These are phyloP conservation scores for Cokeromyces recurvatus DNA, from an alignment of 371 early-diverging fungal species.

Conservation along the genomic window DNA sequence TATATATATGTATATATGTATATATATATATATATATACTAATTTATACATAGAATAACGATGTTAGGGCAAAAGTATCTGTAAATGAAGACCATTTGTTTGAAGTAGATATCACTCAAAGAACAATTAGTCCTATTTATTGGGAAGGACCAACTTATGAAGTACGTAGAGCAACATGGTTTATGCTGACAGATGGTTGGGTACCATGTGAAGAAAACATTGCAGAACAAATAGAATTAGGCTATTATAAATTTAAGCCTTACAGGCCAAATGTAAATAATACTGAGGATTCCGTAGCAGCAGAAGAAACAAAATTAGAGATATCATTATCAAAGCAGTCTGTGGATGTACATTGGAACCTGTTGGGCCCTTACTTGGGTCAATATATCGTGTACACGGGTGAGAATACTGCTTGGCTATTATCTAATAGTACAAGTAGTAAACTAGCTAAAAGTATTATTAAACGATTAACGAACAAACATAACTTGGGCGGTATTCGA, in stretches of 20 bases:
- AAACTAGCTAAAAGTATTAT: slow-evolving; percentile 73
- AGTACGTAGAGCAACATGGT: slow-evolving; percentile 82
- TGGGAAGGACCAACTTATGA: slow-evolving; percentile 83
- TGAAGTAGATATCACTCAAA: slow-evolving; percentile 70
- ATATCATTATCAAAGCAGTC: slow-evolving; percentile 25
- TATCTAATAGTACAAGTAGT: slow-evolving; percentile 49
- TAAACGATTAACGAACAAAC: slow-evolving; percentile 58
- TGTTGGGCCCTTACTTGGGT: slow-evolving; percentile 74
- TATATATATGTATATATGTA: background rate
- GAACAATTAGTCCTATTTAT: slow-evolving; percentile 71
- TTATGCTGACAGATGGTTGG: slow-evolving; percentile 63
- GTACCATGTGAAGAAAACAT: slow-evolving; percentile 79
- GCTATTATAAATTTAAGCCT: slow-evolving; percentile 65
- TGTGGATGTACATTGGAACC: slow-evolving; percentile 58
- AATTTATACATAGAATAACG: slow-evolving; percentile 24
- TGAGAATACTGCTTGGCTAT: slow-evolving; percentile 57
- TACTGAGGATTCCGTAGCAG: slow-evolving; percentile 5
- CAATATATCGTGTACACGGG: slow-evolving; percentile 71
- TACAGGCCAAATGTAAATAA: slow-evolving; percentile 26
- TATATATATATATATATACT: no score
- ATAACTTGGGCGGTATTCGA: slow-evolving; percentile 64
- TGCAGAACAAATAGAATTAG: slow-evolving; percentile 75
- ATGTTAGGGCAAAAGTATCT: slow-evolving; percentile 35
- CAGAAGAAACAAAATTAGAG: slow-evolving; percentile 35
- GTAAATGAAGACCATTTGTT: slow-evolving; percentile 76